These are phyloP conservation scores for Fusarium temperatum DNA, from an alignment of 2,329 filamentous ascomycete species.

Conservation along the genomic window DNA sequence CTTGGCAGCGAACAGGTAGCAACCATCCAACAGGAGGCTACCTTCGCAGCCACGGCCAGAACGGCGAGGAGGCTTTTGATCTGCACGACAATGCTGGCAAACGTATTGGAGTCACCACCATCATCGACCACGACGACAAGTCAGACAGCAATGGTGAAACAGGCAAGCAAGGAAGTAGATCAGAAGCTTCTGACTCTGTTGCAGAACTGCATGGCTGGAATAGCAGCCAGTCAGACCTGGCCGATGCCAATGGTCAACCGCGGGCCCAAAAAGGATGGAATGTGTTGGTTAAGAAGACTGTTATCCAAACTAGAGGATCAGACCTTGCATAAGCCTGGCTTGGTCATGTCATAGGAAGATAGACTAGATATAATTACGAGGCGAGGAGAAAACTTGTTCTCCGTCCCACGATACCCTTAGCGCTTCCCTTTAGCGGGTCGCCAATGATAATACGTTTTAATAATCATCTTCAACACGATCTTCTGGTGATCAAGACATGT, in stretches of 20 bases:
- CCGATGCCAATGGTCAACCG: background rate
- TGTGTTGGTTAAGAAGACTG: conserved; percentile 38
- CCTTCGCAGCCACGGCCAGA: conserved; percentile 29
- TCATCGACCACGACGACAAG: conserved; percentile 32
- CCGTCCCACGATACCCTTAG: background rate
- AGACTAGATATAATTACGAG: background rate
- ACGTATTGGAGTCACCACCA: conserved; percentile 33
- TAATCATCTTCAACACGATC: background rate
- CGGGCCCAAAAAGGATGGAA: conserved; percentile 31
- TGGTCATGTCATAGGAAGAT: background rate
- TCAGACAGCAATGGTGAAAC: background rate
- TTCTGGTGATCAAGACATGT: background rate
- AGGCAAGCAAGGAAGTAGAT: conserved; percentile 10
- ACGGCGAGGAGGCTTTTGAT: conserved; percentile 10
- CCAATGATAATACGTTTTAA: background rate
- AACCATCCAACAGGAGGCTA: conserved; percentile 27
- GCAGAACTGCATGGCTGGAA: conserved; percentile 30
- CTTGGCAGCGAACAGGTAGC: conserved; percentile 33
- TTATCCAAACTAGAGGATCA: conserved; percentile 33
- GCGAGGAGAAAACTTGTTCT: background rate
- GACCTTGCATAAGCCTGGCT: background rate
- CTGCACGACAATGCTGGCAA: conserved; percentile 14
- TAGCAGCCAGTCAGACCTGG: conserved; percentile 36
- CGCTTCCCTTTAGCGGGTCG: background rate
- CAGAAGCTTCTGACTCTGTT: conserved; percentile 14